These are phyloP conservation scores for Neonectria coccinea DNA, from an alignment of 2,329 filamentous ascomycete genomes.

Conservation along the genomic window DNA sequence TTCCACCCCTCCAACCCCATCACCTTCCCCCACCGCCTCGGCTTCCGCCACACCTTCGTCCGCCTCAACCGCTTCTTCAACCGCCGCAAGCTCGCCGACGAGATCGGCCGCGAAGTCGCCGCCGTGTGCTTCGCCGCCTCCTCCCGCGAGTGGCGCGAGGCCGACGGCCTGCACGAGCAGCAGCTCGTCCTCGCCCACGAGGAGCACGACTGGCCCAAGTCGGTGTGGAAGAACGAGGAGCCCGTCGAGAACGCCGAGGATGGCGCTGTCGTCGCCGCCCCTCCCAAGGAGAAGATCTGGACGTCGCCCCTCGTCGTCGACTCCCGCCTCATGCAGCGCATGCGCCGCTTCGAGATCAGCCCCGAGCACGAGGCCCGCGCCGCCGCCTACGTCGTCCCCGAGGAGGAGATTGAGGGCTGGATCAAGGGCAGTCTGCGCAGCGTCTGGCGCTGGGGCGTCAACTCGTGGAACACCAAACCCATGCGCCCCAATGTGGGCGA, in stretches of 20 bases:
- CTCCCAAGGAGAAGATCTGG: conserved; percentile 78
- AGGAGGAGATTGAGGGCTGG: conserved; percentile 78
- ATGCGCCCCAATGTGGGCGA: conserved; percentile 56
- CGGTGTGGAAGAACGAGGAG: conserved; percentile 70
- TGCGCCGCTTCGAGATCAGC: conserved; percentile 81
- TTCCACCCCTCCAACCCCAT: conserved; percentile 81
- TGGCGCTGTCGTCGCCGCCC: conserved; percentile 51
- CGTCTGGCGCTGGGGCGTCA: conserved; percentile 63
- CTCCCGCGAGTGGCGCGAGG: conserved; percentile 62
- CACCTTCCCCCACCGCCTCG: conserved; percentile 88
- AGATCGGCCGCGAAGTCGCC: conserved; percentile 87
- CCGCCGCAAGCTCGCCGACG: conserved; percentile 85
- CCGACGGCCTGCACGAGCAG: conserved; percentile 54
- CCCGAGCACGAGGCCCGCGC: conserved; percentile 78
- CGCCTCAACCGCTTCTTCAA: conserved; percentile 90
- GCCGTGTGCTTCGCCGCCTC: conserved; percentile 79
- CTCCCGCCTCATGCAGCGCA: conserved; percentile 77
- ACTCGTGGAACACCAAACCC: conserved; percentile 55
- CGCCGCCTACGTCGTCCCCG: conserved; percentile 69
- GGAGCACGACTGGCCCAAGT: conserved; percentile 87
- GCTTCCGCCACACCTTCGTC: conserved; percentile 89
- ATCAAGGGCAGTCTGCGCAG: conserved; percentile 70
- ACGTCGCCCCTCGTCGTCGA: conserved; percentile 80
- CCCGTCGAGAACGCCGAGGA: conserved; percentile 55
- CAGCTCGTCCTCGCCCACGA: conserved; percentile 73